Percentiles rank a stretch among this genome's conserved stretches.
Conservation (phyloP, 306 rosid genomes). For the Styphnolobium japonicum region DNA sequence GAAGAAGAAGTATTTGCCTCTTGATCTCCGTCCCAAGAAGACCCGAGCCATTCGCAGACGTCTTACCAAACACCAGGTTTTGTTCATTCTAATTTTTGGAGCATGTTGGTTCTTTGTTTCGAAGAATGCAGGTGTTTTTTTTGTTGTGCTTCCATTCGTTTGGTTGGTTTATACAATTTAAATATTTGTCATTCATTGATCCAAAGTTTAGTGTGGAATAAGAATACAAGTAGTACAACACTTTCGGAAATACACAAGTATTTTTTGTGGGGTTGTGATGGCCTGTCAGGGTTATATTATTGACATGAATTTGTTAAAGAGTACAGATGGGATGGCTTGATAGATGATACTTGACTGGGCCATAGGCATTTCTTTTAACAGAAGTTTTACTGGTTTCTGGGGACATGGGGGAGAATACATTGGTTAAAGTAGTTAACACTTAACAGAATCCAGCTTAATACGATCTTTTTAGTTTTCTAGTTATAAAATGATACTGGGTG, state of each 20-base stretch:
- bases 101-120: not conserved
- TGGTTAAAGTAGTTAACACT: not conserved
- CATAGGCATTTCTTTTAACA: not conserved
- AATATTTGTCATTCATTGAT: not conserved
- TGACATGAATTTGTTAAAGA: too few relatives aligned
- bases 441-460: not conserved
- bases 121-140: not conserved
- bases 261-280: too few relatives aligned
- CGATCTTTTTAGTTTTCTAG: not conserved
- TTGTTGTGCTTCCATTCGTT: not conserved
- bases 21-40: constrained; percentile 93
- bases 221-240: too few relatives aligned
- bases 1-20: constrained; percentile 77
- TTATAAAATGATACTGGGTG: not conserved
- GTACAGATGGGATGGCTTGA: not conserved
- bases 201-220: not conserved
- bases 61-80: constrained; percentile 91
- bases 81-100: not conserved
- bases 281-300: too few relatives aligned
- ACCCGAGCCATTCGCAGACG: constrained; percentile 91
- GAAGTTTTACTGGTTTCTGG: not conserved
- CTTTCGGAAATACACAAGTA: too few relatives aligned
- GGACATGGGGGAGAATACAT: not conserved
- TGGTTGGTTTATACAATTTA: not conserved
- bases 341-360: not conserved